Conservation (phyloP, 495 filamentous ascomycete genomes). For the Gamarada debralockiae region DNA sequence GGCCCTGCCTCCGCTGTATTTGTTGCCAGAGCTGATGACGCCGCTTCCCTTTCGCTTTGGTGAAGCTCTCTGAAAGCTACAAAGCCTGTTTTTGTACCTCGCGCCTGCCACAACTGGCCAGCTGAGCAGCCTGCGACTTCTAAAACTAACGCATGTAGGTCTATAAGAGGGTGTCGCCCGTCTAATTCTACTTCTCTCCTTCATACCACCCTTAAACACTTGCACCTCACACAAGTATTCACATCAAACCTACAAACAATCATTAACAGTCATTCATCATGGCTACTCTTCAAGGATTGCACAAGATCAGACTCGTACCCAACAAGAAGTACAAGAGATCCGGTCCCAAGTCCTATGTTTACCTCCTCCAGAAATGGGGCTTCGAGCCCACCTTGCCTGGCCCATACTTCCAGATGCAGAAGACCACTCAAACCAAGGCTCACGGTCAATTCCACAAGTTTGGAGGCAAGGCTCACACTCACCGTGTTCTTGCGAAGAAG, state of each 20-base stretch:
- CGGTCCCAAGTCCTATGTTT: constrained; percentile 71
- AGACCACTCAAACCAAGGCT: constrained; percentile 6
- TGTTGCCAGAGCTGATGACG: too few species aligned
- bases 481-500: constrained; percentile 29
- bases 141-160: too few species aligned
- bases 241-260: neutral
- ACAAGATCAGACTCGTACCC: constrained; percentile 48
- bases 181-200: neutral
- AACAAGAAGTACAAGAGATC: constrained; percentile 63
- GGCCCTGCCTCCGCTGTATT: too few species aligned
- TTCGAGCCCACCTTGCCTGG: constrained; percentile 67
- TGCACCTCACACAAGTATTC: neutral
- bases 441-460: constrained; percentile 17
- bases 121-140: too few species aligned
- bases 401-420: constrained; percentile 52
- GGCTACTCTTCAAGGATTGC: constrained; percentile 31
- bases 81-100: too few species aligned
- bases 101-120: too few species aligned
- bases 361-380: constrained; percentile 63
- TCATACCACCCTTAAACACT: neutral
- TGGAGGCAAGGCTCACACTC: constrained; percentile 34
- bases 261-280: constrained; percentile 17
- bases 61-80: too few species aligned
- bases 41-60: too few species aligned
- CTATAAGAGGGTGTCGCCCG: neutral